phyloP scores from a whole-genome alignment of 345 rosid species.

The Streptanthus diversifolius region DNA sequence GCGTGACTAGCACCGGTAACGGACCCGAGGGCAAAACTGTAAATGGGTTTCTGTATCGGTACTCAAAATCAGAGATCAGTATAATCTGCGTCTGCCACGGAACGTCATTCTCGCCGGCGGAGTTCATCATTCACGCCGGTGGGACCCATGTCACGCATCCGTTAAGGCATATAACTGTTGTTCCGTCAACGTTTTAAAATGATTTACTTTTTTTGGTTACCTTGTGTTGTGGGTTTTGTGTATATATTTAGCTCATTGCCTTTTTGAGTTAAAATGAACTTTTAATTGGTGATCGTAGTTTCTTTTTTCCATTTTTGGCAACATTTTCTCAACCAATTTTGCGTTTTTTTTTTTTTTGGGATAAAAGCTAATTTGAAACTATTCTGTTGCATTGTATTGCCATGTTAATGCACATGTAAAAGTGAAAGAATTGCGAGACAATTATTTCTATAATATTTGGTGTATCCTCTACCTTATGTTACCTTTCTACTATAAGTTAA shows the following conservation, averaged over 20 bases:
- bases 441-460: too few relatives aligned
- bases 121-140: slow-evolving; percentile 76
- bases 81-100: slow-evolving; percentile 76
- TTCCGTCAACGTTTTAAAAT: slow-evolving; percentile 39
- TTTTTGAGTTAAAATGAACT: slow-evolving; percentile 4
- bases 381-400: background rate
- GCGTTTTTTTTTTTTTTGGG: background rate
- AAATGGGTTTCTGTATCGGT: slow-evolving; percentile 57
- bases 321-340: background rate
- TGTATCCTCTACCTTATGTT: too few relatives aligned
- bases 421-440: background rate
- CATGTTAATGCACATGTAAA: background rate
- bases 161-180: slow-evolving; percentile 49
- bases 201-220: background rate
- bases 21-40: slow-evolving; percentile 69
- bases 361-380: background rate
- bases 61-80: slow-evolving; percentile 50
- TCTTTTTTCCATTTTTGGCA: background rate
- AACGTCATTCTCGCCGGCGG: slow-evolving; percentile 57
- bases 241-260: background rate
- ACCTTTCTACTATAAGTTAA: too few relatives aligned
- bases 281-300: background rate
- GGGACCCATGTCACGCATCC: slow-evolving; percentile 51
- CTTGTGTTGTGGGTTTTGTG: background rate
- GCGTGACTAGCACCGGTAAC: slow-evolving; percentile 62